Base-by-base conservation (phyloP, 2,329 filamentous ascomycete species). In the Pyrenochaeta sp. region DNA sequence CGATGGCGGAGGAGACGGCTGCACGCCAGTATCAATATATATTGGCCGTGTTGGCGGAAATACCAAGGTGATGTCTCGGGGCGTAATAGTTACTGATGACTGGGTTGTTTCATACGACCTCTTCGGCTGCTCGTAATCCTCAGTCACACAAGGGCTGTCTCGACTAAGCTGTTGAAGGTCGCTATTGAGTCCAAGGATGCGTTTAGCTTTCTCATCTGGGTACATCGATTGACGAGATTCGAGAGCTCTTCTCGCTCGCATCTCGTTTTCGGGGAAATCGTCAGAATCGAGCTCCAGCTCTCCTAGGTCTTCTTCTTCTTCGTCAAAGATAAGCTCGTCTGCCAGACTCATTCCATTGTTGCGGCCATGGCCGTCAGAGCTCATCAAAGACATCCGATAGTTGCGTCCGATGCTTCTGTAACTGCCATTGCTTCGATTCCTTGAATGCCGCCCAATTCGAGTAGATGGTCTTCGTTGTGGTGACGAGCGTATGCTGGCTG, bases 321-420 rank as follows among this genome's bases (percentile, higher is more conserved):
- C 90, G 51, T 93, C 91, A 57, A 97, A 90, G 57, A 91, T 88
- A 49, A 99, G 83, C 77, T 99, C 95, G 65, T 98, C 93, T 0
- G 95, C 95, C 35, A 99, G 82, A 58, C 90, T 96, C 54, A 92
- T 77, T 1, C 89, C 90, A 64, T 86, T 87, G 3, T 79, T 69
- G 68, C 88, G 89, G 17, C 79, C 77, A 9, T 79, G 74, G 3
- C 82, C 83, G 52, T 82, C 78, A 9, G 78, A 77, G 57, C 82
- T 81, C 57, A 90, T 79, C 20, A 89, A 78, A 2, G 92, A 96
- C 69, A 89, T 91, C 27, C 91, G 87, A 57, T 91, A 83, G 72
- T 88, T 78, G 40, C 79, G 77, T 33, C 77, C 79, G 36, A 83
- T 79, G 33, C 76, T 83, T 44, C 80, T 77, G 20, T 75, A 78